Evolutionary conservation across 345 rosid genomes (phyloP).

Genomic region (Euphorbia pulcherrima): DNA sequence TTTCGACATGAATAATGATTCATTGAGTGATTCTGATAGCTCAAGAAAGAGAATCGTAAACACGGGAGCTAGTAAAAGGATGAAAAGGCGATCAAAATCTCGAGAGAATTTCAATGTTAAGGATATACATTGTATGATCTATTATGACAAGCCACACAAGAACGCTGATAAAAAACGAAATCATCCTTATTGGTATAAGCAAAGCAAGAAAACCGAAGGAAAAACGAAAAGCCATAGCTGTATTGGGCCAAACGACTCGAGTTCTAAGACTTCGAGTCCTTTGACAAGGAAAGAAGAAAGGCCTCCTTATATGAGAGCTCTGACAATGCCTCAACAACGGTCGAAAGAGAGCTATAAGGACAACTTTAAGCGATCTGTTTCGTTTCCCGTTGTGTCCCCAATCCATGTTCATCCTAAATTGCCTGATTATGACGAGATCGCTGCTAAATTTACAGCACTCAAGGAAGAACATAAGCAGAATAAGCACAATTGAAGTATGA

Average conservation of each 20-base stretch:
- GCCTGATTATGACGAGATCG: constrained; percentile 78
- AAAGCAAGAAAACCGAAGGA: background rate
- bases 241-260: background rate
- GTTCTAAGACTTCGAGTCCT: background rate
- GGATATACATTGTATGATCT: constrained; percentile 30
- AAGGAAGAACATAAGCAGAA: constrained; percentile 41
- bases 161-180: background rate
- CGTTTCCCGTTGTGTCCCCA: constrained; percentile 40
- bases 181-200: background rate
- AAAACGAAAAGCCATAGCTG: background rate
- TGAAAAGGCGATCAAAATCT: constrained; percentile 36
- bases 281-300: constrained; percentile 11
- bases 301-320: constrained; percentile 38
- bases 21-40: constrained; percentile 25
- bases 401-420: constrained; percentile 82
- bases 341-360: constrained; percentile 17
- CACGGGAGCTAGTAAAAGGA: constrained; percentile 20
- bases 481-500: background rate
- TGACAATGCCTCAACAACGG: constrained; percentile 57
- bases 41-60: constrained; percentile 15
- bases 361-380: constrained; percentile 29
- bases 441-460: constrained; percentile 61
- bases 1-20: background rate
- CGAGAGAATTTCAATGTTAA: constrained; percentile 26
- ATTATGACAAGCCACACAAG: constrained; percentile 32